These are phyloP conservation scores for Trametes hirsuta DNA, from an alignment of 1,284 basidiomycete genomes.

Conservation along the genomic window DNA sequence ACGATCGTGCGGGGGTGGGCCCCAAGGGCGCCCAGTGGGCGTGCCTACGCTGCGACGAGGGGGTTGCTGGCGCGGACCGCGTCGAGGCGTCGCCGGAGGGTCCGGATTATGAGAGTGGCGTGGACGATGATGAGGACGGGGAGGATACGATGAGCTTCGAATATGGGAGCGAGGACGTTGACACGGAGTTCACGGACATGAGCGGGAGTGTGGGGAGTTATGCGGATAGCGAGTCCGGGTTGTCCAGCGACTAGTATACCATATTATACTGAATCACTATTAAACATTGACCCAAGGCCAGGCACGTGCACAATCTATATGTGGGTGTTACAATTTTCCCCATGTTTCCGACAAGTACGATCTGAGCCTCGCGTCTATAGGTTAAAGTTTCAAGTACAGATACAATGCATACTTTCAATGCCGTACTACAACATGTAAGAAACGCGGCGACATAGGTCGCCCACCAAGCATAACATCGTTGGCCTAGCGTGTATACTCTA, in stretches of 20 bases:
- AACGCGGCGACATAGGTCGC: no score
- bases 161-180: conserved; percentile 34
- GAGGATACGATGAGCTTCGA: conserved; percentile 27
- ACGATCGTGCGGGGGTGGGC: conserved; percentile 58
- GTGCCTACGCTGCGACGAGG: conserved; percentile 76
- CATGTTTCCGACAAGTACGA: no score
- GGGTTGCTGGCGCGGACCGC: conserved; percentile 59
- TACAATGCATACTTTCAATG: no score
- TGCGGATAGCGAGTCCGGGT: conserved; percentile 45
- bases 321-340: no score
- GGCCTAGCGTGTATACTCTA: no score
- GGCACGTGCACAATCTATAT: background rate
- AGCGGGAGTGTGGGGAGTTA: conserved; percentile 43
- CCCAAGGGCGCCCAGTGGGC: conserved; percentile 58
- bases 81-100: conserved; percentile 43
- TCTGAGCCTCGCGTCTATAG: no score
- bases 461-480: no score
- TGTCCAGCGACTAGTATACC: conserved; percentile 26
- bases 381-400: no score
- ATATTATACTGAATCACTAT: background rate
- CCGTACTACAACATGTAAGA: no score
- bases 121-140: conserved; percentile 24
- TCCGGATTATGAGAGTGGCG: conserved; percentile 33
- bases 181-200: conserved; percentile 34
- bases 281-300: background rate